Base-by-base conservation (phyloP, 345 rosid genomes). In the Gossypium rotundifolium region DNA sequence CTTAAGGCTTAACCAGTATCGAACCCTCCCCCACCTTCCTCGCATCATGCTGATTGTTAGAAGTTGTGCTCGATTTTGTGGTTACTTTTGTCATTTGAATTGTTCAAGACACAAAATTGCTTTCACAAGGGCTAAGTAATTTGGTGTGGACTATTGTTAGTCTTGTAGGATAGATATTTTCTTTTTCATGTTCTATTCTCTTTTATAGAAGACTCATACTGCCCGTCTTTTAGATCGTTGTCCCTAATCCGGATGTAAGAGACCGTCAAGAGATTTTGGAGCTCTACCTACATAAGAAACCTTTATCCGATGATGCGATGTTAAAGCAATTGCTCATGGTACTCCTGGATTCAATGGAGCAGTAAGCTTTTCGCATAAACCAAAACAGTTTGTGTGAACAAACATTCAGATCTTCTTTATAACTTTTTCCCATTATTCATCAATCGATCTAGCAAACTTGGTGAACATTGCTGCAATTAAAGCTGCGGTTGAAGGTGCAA, bases 281-380 rank as follows among this genome's bases (percentile, higher is more conserved):
- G 82, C 94, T 95, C 51, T 95, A 95, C 83, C 86, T 95, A 66
- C 92, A 89, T 79, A 98, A 92, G 73, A 95, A 95, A 82, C 99
- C 98, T 73, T 79, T 91, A 85, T 85, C 91, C 20, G 94, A 90
- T 38, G 89, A 91, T 60, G 90, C 93, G 99, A 95, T 85, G 87
- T 89, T 73, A 90, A 90, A 84, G 84, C 98, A 75, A 90, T 91
- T 85, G 98, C 99, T 74, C 90, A 97, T 70, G 99, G 99, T 76
- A 95, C 99, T 49, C 98, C 99, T 16, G 99, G 99, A 71, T 95
- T 95, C 78, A 95, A 95, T 81, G 99, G 99, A 70, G 99, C 98
- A 75, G 98, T 95, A 73, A 81, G 73, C 54, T 74, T 61, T 46
- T 54, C 23, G 66, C 71, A 29, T 20, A 45, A 69, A 48, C 22